These are phyloP conservation scores for Hanseniaspora pseudoguilliermondii DNA, from an alignment of 805 yeast genomes.

Conservation along the genomic window DNA sequence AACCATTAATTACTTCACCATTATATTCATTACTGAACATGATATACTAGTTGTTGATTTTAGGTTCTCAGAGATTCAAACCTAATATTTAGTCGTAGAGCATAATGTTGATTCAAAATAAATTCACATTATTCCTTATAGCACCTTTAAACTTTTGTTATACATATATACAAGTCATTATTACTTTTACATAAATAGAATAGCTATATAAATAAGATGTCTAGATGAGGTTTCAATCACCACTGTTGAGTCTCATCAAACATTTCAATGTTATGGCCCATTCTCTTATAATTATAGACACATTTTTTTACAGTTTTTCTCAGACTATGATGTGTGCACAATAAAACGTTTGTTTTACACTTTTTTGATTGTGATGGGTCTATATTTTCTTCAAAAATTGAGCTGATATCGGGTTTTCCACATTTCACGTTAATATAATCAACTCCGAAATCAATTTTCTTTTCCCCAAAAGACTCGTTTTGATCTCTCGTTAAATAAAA, in stretches of 20 bases:
- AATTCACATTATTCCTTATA: no score
- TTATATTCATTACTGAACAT: no score
- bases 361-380: slow-evolving; percentile 28
- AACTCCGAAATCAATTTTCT: slow-evolving; percentile 19
- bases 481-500: neutral
- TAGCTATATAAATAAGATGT: no score
- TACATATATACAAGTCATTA: no score
- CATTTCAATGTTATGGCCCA: slow-evolving; percentile 32
- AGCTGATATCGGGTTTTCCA: slow-evolving; percentile 36
- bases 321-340: slow-evolving; percentile 44
- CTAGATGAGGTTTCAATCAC: slow-evolving; percentile 22
- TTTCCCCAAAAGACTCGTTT: slow-evolving; percentile 4
- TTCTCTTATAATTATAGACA: slow-evolving; percentile 28
- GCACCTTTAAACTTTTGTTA: no score
- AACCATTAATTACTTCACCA: no score
- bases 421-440: slow-evolving; percentile 31
- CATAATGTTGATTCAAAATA: no score
- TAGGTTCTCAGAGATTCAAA: no score
- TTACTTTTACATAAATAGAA: neutral
- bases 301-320: slow-evolving; percentile 40
- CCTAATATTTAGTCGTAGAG: no score
- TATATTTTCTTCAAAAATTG: slow-evolving; percentile 29
- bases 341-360: slow-evolving; percentile 34
- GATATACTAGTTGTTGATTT: no score
- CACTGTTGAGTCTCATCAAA: slow-evolving; percentile 49